These are phyloP conservation scores for Neocatenulostroma microsporum DNA, from an alignment of 2,329 filamentous ascomycete genomes.

Conservation along the genomic window DNA sequence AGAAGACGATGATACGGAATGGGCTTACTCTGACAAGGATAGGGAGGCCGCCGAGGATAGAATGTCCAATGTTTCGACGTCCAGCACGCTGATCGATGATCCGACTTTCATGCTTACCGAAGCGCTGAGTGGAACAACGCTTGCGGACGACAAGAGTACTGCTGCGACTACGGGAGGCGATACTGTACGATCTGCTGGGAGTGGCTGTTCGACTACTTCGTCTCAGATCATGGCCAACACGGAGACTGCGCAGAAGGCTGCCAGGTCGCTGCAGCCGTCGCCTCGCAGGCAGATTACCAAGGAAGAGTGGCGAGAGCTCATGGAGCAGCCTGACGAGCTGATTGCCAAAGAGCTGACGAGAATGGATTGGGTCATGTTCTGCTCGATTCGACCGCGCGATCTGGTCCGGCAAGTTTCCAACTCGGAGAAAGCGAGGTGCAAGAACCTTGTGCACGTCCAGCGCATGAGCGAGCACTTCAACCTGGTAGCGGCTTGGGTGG, in stretches of 20 bases:
- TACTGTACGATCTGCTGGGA: constrained; percentile 12
- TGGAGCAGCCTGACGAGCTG: constrained; percentile 75
- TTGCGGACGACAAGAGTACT: constrained; percentile 18
- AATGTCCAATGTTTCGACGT: constrained; percentile 26
- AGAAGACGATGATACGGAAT: constrained; percentile 86
- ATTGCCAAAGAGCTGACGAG: constrained; percentile 87
- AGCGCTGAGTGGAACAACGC: constrained; percentile 23
- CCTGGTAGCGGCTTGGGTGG: constrained; percentile 49
- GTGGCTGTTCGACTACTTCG: constrained; percentile 27
- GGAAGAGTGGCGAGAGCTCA: constrained; percentile 79
- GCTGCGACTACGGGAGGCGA: constrained; percentile 11
- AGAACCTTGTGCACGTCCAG: constrained; percentile 77
- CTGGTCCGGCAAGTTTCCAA: constrained; percentile 79
- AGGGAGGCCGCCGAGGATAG: constrained; percentile 35
- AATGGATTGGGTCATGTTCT: constrained; percentile 98
- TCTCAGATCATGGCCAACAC: constrained; percentile 55
- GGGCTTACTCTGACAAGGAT: constrained; percentile 74
- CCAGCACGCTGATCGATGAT: constrained; percentile 30
- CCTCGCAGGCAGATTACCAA: constrained; percentile 68
- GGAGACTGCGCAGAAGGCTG: constrained; percentile 75
- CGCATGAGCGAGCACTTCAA: constrained; percentile 83
- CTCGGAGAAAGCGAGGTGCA: constrained; percentile 48
- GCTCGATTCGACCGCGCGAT: constrained; percentile 84
- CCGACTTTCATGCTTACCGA: constrained; percentile 23
- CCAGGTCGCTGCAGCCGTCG: constrained; percentile 61